Base-by-base conservation (phyloP, 139 green algal species). In the Pleodorina starrii region DNA sequence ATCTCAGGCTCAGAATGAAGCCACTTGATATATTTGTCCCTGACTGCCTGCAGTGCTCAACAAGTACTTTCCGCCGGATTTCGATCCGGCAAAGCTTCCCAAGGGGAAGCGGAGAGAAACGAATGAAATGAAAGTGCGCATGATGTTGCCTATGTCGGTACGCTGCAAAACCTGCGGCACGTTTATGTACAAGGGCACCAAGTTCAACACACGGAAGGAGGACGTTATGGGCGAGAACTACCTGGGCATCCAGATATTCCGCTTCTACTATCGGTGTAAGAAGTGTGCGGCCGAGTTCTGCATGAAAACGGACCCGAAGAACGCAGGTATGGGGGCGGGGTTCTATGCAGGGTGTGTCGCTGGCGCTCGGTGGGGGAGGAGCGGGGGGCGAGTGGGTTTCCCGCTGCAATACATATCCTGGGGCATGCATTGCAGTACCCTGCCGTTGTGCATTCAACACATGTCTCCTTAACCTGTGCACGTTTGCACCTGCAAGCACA, bases 131-230 rank as follows among this genome's bases (percentile, higher is more conserved):
- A 99, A 98, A 92, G 93, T 98, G 54, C 93, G 97, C 90, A 99
- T 99, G 97, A 99, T 99, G 97, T 91, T 99, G 68, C 97, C 98
- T 76, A 99, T 99, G 96, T 98, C 93, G 72, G 94, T 99, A 32
- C 94, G 96, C 10, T 99, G 98, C 95, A 97, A 94, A 74, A 99
- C 97, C 32, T 99, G 98, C 89, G 98, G 98, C 57, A 97, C 94
- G 46, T 99, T 98, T 93, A 99, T 99, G 95, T 99, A 98, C 97
- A 99, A 99, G 91, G 91, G 98, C 36, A 99, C 98, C 43, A 99
- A 99, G 90, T 99, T 99, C 95, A 99, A 99, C 94, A 97, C 94
- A 2, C 91, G 95, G 40, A 99, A 98, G 92, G 97, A 99, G 91
- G 96, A 99, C 72, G 97, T 99, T 16, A 71, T 92, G 50, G 97